A percentile compares a stretch with the other conserved stretches of the same genome.
Conservation (phyloP, 768 basidiomycete species). For the Termitomyces sp. region DNA sequence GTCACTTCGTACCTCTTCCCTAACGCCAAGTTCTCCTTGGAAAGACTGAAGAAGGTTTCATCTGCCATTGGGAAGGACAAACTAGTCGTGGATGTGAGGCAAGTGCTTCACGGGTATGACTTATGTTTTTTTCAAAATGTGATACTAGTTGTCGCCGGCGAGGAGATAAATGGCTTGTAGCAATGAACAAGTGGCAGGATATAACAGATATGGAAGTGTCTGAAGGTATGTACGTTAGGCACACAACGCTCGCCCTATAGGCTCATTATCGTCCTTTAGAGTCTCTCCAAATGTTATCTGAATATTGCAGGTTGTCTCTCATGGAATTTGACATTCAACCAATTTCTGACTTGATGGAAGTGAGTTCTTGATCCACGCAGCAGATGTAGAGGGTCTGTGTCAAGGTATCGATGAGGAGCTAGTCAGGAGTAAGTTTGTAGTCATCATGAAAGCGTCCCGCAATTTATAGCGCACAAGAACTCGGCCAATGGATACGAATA, state of each 20-base stretch:
- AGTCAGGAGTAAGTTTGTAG: constrained; percentile 55
- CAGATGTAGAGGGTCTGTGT: constrained; percentile 98
- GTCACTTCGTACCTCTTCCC: constrained; percentile 98
- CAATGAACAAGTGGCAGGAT: constrained; percentile 99
- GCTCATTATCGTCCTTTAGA: constrained; percentile 39
- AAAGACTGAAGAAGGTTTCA: constrained; percentile 60
- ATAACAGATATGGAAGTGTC: constrained; percentile 92
- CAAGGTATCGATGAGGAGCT: constrained; percentile 92
- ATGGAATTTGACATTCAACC: not conserved
- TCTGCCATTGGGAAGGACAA: constrained; percentile 70
- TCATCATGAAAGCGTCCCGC: not conserved
- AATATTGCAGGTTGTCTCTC: constrained; percentile 66
- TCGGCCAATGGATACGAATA: constrained; percentile 88
- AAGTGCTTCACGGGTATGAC: not conserved
- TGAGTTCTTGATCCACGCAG: constrained; percentile 94
- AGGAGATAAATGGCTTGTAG: constrained; percentile 80
- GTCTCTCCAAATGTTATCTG: constrained; percentile 66
- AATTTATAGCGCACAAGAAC: constrained; percentile 48
- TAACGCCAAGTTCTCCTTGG: constrained; percentile 66
- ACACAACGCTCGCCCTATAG: not conserved
- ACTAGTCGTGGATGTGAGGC: constrained; percentile 95
- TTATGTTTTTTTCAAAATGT: not conserved
- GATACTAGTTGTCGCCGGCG: constrained; percentile 69
- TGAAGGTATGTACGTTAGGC: constrained; percentile 43
- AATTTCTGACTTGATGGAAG: constrained; percentile 30